phyloP scores from a whole-genome alignment of 163 green algal genomes.

The Prototheca wickerhamii region DNA sequence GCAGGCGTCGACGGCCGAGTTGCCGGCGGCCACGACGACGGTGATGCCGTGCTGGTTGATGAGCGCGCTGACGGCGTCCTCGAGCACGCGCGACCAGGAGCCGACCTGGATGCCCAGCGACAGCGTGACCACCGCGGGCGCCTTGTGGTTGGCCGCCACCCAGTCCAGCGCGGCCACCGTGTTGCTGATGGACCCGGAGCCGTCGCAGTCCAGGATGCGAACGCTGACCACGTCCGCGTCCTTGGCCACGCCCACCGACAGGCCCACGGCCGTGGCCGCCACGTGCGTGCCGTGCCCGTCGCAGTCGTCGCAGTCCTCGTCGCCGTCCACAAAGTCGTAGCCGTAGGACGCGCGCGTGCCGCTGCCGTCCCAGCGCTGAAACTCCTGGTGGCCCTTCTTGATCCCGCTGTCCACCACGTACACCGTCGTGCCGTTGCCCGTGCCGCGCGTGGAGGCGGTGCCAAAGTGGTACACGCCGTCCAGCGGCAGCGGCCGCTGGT shows the following conservation, averaged over 20 bases:
- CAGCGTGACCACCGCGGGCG: slow-evolving; percentile 66
- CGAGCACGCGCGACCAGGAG: slow-evolving; percentile 24
- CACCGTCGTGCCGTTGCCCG: slow-evolving; percentile 63
- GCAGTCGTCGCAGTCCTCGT: slow-evolving; percentile 53
- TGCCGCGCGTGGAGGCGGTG: slow-evolving; percentile 7
- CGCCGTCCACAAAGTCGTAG: slow-evolving; percentile 62
- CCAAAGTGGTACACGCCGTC: slow-evolving; percentile 17
- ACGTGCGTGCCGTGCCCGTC: slow-evolving; percentile 81
- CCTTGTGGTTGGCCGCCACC: slow-evolving; percentile 45
- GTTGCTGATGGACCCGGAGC: slow-evolving; percentile 46
- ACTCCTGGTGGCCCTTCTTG: slow-evolving; percentile 61
- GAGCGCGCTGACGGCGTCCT: slow-evolving; percentile 30
- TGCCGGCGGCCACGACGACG: slow-evolving; percentile 38
- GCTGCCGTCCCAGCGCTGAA: slow-evolving; percentile 35
- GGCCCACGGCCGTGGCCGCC: slow-evolving; percentile 55
- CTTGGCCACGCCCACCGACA: slow-evolving; percentile 69
- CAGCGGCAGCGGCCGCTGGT: slow-evolving; percentile 29
- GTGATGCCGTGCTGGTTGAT: slow-evolving; percentile 27
- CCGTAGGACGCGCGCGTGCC: slow-evolving; percentile 9
- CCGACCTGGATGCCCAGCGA: slow-evolving; percentile 57
- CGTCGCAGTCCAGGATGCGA: slow-evolving; percentile 72
- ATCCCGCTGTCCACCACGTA: slow-evolving; percentile 74
- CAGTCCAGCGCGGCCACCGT: slow-evolving; percentile 68
- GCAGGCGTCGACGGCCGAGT: slow-evolving; percentile 35
- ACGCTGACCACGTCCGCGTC: slow-evolving; percentile 61